phyloP scores from a whole-genome alignment of 2,329 filamentous ascomycete genomes.

The Colletotrichum orchidophilum region DNA sequence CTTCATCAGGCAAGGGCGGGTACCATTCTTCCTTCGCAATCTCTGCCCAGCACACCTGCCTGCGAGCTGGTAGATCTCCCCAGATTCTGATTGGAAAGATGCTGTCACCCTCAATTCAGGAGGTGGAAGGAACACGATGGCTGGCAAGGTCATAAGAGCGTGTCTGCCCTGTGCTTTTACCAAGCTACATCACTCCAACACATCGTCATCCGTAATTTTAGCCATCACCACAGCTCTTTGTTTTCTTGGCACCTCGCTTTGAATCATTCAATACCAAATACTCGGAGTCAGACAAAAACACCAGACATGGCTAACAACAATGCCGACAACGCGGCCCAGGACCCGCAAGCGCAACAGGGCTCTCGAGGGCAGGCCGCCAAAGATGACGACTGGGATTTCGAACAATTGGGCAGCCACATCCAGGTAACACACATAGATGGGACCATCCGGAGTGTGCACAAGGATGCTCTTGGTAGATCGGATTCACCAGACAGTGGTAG shows the following conservation, averaged over 20 bases:
- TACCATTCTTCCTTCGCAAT: background rate
- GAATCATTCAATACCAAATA: background rate
- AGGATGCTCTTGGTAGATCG: background rate
- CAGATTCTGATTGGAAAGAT: background rate
- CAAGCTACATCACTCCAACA: background rate
- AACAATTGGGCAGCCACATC: background rate
- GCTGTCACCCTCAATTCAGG: background rate
- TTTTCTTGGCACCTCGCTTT: background rate
- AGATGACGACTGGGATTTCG: background rate
- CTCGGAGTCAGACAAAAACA: background rate
- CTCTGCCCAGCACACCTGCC: background rate
- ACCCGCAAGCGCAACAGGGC: background rate
- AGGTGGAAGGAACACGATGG: background rate
- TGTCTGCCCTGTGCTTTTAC: background rate
- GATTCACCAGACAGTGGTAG: background rate
- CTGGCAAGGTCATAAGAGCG: background rate
- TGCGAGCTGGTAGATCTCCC: background rate
- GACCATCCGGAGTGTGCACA: background rate
- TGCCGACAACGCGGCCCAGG: background rate
- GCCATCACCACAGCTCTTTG: background rate
- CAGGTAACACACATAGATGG: background rate
- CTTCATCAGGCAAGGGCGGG: background rate
- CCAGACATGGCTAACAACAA: background rate
- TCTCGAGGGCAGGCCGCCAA: background rate
- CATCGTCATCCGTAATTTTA: background rate